Evolutionary conservation across 164 flowering plant genomes (phyloP).

Genomic region (Echeveria elegans): DNA sequence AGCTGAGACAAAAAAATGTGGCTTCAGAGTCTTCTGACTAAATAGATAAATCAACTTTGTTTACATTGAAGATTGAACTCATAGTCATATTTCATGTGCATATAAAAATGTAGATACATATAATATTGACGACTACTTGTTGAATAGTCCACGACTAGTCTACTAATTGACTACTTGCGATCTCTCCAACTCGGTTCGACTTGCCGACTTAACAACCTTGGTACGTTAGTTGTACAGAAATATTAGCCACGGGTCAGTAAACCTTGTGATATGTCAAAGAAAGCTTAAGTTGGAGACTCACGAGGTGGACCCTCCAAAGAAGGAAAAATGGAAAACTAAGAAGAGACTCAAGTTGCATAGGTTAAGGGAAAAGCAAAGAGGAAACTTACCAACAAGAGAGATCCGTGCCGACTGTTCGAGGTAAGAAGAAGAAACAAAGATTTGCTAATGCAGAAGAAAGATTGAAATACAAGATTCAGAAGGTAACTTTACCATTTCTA

Average conservation of each 20-base stretch:
- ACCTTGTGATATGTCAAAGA: constrained; percentile 56
- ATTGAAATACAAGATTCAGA: constrained; percentile 65
- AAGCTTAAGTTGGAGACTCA: constrained; percentile 68
- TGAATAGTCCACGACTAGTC: no score
- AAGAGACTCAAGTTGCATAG: constrained; percentile 64
- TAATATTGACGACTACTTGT: no score
- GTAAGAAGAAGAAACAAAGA: constrained; percentile 55
- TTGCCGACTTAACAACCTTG: no score
- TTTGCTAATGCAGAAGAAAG: constrained; percentile 66
- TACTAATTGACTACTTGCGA: no score
- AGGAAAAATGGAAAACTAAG: constrained; percentile 65
- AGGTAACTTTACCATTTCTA: constrained; percentile 25
- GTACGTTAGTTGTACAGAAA: constrained; percentile 38
- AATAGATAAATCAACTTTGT: no score
- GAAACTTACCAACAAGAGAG: constrained; percentile 63
- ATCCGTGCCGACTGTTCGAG: constrained; percentile 58
- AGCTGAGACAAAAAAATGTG: constrained; percentile 84
- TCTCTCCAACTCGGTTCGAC: no score
- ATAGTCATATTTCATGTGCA: no score
- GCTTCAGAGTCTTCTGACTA: constrained; percentile 78
- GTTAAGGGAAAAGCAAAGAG: constrained; percentile 64
- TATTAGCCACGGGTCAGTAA: constrained; percentile 43
- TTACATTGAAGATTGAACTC: no score
- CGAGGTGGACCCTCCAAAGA: constrained; percentile 67
- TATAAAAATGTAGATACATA: no score